phyloP scores from a whole-genome alignment of 805 yeast genomes.

The Wickerhamomyces subpelliculosus region DNA sequence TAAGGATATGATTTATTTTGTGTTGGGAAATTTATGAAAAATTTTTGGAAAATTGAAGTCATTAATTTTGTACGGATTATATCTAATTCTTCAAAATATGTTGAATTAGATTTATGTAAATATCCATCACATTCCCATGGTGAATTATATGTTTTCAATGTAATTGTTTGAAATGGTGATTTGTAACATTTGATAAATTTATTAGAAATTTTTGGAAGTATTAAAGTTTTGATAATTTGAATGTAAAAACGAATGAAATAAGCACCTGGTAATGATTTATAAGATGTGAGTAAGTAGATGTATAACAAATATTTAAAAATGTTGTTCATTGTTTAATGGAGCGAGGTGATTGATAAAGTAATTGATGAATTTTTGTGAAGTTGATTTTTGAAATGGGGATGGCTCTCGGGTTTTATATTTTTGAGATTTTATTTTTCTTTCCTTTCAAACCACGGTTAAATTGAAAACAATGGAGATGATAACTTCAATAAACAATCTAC shows the following conservation, averaged over 20 bases:
- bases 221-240: too few species aligned
- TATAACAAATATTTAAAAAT: slow-evolving; percentile 5
- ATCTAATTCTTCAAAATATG: slow-evolving; percentile 79
- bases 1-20: slow-evolving; percentile 35
- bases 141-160: slow-evolving; percentile 51
- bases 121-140: slow-evolving; percentile 81
- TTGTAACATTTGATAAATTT: too few species aligned
- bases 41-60: slow-evolving; percentile 47
- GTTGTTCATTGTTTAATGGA: background rate
- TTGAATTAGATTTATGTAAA: slow-evolving; percentile 80
- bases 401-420: too few species aligned
- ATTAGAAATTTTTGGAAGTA: too few species aligned
- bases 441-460: too few species aligned
- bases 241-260: slow-evolving; percentile 59
- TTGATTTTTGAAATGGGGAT: too few species aligned
- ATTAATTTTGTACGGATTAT: slow-evolving; percentile 64
- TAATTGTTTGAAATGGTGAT: slow-evolving; percentile 34
- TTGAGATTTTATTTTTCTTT: too few species aligned
- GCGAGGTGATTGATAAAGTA: background rate
- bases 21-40: slow-evolving; percentile 40
- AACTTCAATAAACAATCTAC: too few species aligned
- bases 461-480: too few species aligned
- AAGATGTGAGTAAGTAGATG: slow-evolving; percentile 31
- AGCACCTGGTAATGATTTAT: slow-evolving; percentile 63
- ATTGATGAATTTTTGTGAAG: too few species aligned